Evolutionary conservation across 1,139 yeast genomes (phyloP).

Genomic region (Diutina rugosa): DNA sequence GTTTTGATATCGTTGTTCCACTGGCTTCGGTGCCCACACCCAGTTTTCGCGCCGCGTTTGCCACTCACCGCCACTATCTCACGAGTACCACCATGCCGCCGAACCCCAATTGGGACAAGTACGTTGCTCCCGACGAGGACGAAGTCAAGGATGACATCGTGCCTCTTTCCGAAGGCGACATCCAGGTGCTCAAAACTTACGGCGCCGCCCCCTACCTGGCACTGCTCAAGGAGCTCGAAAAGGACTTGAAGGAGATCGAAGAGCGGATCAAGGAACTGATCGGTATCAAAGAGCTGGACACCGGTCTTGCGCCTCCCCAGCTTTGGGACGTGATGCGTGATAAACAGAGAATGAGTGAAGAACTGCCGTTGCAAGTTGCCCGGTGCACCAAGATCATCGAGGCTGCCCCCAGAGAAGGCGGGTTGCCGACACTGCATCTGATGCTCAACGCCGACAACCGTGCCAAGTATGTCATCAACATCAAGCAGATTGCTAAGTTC

Average conservation of each 20-base stretch:
- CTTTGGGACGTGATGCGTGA: constrained; percentile 97
- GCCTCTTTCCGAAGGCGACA: constrained; percentile 92
- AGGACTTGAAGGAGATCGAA: constrained; percentile 74
- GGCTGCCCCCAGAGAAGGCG: constrained; percentile 22
- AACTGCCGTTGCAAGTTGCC: constrained; percentile 95
- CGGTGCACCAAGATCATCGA: constrained; percentile 96
- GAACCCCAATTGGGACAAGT: constrained; percentile 95
- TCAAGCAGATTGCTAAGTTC: constrained; percentile 95
- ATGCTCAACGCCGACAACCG: constrained; percentile 62
- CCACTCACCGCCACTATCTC: not conserved
- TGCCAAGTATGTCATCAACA: constrained; percentile 86
- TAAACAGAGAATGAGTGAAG: constrained; percentile 83
- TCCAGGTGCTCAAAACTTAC: constrained; percentile 89
- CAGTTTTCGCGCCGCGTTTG: not conserved
- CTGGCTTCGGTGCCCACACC: not conserved
- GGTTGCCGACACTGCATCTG: constrained; percentile 7
- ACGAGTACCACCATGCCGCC: constrained; percentile 44
- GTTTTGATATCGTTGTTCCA: not conserved
- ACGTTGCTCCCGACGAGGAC: constrained; percentile 69
- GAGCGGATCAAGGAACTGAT: constrained; percentile 83
- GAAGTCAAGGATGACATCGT: constrained; percentile 57
- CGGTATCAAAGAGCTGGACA: constrained; percentile 89
- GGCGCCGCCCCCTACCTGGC: constrained; percentile 95
- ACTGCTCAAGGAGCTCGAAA: constrained; percentile 67
- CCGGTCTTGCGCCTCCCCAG: constrained; percentile 92